phyloP scores from a whole-genome alignment of 2,329 filamentous ascomycete species.

The Neopestalotiopsis sp. region DNA sequence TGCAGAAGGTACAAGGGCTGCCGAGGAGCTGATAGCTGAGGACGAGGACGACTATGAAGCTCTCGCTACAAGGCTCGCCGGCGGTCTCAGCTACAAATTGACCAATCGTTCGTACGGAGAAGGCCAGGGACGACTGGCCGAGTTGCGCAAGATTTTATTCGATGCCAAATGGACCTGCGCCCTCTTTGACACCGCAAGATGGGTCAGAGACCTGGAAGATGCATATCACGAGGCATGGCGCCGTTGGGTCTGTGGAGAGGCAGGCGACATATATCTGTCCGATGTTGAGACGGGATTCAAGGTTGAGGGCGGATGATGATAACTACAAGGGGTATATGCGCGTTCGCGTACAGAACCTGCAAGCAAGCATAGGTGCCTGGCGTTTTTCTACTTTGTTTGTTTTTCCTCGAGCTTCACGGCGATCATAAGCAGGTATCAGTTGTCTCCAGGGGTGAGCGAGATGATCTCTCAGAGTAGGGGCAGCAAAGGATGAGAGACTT shows the following conservation, averaged over 20 bases:
- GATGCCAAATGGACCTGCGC: conserved; percentile 83
- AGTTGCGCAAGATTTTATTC: conserved; percentile 83
- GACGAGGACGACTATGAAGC: conserved; percentile 86
- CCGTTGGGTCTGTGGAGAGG: conserved; percentile 82
- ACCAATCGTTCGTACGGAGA: conserved; percentile 51
- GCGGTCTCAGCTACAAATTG: conserved; percentile 63
- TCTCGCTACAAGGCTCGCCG: conserved; percentile 71
- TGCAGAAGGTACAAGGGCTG: conserved; percentile 68
- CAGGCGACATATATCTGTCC: conserved; percentile 88
- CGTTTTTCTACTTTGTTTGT: conserved; percentile 19
- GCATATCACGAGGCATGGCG: conserved; percentile 90
- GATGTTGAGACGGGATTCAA: neutral
- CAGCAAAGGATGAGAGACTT: neutral
- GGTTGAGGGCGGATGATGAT: neutral
- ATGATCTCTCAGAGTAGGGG: no score
- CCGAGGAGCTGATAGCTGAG: conserved; percentile 75
- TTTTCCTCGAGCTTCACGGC: conserved; percentile 9
- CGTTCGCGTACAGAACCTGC: neutral
- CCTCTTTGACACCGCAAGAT: conserved; percentile 88
- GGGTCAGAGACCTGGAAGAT: conserved; percentile 87
- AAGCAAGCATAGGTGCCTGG: conserved; percentile 12
- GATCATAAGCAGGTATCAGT: neutral
- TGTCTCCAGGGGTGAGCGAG: conserved; percentile 22
- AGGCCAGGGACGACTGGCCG: conserved; percentile 72
- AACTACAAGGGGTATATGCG: neutral